phyloP scores from a whole-genome alignment of 2,329 filamentous ascomycete species.

The Aspergillus quadricinctus region DNA sequence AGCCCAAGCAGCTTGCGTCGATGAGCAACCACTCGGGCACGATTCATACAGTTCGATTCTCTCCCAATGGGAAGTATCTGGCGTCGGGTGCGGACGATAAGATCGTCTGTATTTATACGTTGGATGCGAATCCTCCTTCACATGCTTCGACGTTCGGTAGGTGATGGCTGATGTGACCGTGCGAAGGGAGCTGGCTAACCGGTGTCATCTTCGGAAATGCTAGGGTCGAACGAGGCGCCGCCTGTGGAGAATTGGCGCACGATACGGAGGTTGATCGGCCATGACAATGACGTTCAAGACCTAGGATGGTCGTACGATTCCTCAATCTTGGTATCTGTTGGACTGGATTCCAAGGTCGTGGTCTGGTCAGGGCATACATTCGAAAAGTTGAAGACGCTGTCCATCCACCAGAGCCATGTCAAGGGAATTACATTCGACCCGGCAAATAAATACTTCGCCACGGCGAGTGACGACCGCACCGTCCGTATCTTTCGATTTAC shows the following conservation, averaged over 20 bases:
- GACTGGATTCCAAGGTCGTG: constrained; percentile 94
- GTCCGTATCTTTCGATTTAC: constrained; percentile 97
- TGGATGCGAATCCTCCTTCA: constrained; percentile 76
- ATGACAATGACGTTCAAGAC: constrained; percentile 98
- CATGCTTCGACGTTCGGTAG: constrained; percentile 75
- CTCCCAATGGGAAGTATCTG: constrained; percentile 87
- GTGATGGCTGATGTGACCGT: constrained; percentile 18
- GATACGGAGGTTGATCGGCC: constrained; percentile 84
- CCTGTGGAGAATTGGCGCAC: constrained; percentile 98
- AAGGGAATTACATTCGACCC: constrained; percentile 99
- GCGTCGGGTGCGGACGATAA: constrained; percentile 98
- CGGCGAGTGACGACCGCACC: constrained; percentile 91
- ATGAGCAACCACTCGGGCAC: constrained; percentile 98
- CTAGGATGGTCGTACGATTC: constrained; percentile 95
- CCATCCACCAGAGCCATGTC: constrained; percentile 93
- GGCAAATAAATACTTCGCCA: constrained; percentile 98
- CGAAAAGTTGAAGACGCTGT: constrained; percentile 91
- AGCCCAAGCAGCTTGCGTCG: constrained; percentile 89
- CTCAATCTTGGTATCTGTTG: constrained; percentile 91
- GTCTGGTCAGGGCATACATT: constrained; percentile 98
- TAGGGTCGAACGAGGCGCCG: constrained; percentile 79
- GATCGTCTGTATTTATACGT: constrained; percentile 93
- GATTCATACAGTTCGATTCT: constrained; percentile 95
- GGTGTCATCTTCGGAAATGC: constrained; percentile 1
- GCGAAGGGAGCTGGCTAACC: constrained; percentile 1